Evolutionary conservation across 2,329 filamentous ascomycete species (phyloP).

Genomic region (Venturiaceae sp.): DNA sequence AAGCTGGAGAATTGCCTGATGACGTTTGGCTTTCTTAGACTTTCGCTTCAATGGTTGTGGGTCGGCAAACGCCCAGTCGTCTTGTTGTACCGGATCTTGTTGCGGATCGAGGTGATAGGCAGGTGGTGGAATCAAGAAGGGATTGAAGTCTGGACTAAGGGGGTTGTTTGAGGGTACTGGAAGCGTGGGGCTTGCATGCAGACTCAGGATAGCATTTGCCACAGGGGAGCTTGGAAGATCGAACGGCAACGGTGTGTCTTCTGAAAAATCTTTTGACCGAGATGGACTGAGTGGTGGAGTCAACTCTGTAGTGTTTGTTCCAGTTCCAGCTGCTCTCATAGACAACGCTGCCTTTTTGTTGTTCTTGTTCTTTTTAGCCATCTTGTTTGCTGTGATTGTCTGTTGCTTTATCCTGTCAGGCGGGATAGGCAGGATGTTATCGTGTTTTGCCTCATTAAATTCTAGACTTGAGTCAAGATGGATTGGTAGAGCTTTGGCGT

Average conservation of each 20-base stretch:
- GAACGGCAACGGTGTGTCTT: neutral
- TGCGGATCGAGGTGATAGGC: neutral
- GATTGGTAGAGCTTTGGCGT: neutral
- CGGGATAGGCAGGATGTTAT: neutral
- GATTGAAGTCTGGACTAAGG: neutral
- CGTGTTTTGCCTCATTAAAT: neutral
- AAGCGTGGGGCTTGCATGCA: neutral
- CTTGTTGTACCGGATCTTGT: neutral
- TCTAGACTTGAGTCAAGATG: neutral
- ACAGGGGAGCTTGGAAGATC: neutral
- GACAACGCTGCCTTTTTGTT: neutral
- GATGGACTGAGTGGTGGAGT: neutral
- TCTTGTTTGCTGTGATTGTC: neutral
- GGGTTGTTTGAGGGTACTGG: neutral
- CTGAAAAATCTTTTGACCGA: neutral
- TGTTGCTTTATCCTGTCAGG: neutral
- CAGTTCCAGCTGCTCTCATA: neutral
- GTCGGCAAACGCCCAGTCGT: neutral
- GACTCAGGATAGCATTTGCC: neutral
- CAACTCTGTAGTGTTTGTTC: neutral
- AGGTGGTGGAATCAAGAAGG: neutral
- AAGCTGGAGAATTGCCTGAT: neutral
- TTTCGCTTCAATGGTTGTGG: neutral
- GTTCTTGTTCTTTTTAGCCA: slow-evolving; percentile 4
- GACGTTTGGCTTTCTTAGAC: neutral